Evolutionary conservation across 2,329 filamentous ascomycete genomes (phyloP).

Genomic region (Penicillium sp.): DNA sequence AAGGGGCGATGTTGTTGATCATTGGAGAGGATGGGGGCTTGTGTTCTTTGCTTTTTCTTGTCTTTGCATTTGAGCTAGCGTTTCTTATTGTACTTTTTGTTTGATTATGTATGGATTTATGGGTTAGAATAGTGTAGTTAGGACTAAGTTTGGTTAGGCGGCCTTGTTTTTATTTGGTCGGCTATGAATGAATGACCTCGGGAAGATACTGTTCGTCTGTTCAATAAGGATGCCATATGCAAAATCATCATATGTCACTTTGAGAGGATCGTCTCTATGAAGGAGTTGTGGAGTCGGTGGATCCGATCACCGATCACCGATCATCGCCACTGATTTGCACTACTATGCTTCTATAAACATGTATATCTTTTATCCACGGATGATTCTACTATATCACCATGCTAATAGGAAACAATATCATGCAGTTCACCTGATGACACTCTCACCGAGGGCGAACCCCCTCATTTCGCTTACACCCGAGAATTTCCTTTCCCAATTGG

Average conservation of each 20-base stretch:
- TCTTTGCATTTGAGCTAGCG: not conserved
- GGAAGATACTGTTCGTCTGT: not conserved
- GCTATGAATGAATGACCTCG: not conserved
- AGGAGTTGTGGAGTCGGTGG: not conserved
- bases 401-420: no score
- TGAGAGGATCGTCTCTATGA: not conserved
- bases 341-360: not conserved
- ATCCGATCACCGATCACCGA: constrained; percentile 6
- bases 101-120: not conserved
- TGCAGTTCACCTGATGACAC: not conserved
- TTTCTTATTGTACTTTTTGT: not conserved
- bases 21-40: not conserved
- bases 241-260: not conserved
- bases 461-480: constrained; percentile 5
- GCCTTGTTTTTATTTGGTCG: not conserved
- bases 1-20: constrained; percentile 44
- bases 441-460: not conserved
- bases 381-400: not conserved
- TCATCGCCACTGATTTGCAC: not conserved
- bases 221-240: not conserved
- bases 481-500: not conserved
- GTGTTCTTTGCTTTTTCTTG: not conserved
- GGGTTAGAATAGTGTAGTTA: not conserved
- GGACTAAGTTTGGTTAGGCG: not conserved
- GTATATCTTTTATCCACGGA: not conserved